phyloP scores from a whole-genome alignment of 2,329 filamentous ascomycete genomes.

The Cladosporium sp. region DNA sequence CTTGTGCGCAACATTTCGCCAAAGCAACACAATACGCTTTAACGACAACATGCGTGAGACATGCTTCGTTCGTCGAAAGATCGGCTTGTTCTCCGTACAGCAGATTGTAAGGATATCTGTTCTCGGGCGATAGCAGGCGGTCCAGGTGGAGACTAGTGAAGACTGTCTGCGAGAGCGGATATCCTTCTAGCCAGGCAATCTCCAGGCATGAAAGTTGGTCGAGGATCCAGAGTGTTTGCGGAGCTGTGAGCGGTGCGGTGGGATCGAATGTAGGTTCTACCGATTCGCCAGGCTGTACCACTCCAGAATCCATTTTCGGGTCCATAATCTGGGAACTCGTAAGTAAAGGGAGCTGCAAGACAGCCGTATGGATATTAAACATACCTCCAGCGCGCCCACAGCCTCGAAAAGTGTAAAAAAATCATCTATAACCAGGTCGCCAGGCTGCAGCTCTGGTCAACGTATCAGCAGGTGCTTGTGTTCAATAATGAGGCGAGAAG shows the following conservation, averaged over 20 bases:
- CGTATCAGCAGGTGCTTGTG: not conserved
- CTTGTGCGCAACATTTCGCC: slow-evolving; percentile 75
- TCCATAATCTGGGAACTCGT: slow-evolving; percentile 79
- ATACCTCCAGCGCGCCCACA: slow-evolving; percentile 74
- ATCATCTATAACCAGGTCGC: slow-evolving; percentile 89
- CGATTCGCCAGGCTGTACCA: slow-evolving; percentile 70
- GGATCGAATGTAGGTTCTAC: slow-evolving; percentile 62
- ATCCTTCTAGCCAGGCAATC: slow-evolving; percentile 97
- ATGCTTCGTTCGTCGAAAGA: slow-evolving; percentile 6
- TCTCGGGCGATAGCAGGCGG: slow-evolving; percentile 66
- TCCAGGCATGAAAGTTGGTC: slow-evolving; percentile 88
- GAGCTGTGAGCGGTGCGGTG: slow-evolving; percentile 27
- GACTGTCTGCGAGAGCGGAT: slow-evolving; percentile 88
- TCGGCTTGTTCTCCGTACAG: slow-evolving; percentile 44
- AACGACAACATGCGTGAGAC: slow-evolving; percentile 54
- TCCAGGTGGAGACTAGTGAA: slow-evolving; percentile 92
- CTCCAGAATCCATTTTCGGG: slow-evolving; percentile 96
- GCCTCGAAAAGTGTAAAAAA: slow-evolving; percentile 92
- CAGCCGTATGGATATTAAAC: not conserved
- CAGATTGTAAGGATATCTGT: slow-evolving; percentile 42
- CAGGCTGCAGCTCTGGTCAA: slow-evolving; percentile 56
- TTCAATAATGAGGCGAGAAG: not conserved
- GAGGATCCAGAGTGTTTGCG: slow-evolving; percentile 87
- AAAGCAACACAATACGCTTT: slow-evolving; percentile 82
- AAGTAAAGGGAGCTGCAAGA: not conserved